Evolutionary conservation across 202 grass and related monocot species (phyloP).

Genomic region (Schoenoplectus triqueter): DNA sequence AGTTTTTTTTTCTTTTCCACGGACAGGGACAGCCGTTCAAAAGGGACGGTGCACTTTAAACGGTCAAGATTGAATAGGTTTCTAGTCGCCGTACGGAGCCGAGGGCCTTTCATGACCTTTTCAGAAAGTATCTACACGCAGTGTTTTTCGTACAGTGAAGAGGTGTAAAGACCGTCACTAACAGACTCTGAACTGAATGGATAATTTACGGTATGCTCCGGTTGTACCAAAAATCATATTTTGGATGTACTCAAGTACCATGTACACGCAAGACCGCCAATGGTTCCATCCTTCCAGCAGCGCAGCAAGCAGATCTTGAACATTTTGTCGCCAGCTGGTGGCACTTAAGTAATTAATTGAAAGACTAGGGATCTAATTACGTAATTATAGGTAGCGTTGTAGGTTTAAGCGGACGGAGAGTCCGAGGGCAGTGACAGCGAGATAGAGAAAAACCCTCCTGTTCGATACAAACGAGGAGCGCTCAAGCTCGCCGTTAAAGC

Average conservation of each 20-base stretch:
- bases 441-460: neutral
- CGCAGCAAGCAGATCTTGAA: neutral
- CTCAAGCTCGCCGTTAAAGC: neutral
- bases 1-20: no score
- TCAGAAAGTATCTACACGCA: neutral
- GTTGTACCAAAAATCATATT: neutral
- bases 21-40: neutral
- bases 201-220: neutral
- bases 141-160: neutral
- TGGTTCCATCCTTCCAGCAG: neutral
- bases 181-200: no score
- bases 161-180: neutral
- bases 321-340: conserved; percentile 7
- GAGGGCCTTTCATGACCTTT: neutral
- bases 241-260: neutral
- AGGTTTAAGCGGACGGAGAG: conserved; percentile 28
- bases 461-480: conserved; percentile 19
- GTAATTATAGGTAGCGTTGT: neutral
- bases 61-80: neutral
- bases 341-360: neutral
- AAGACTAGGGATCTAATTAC: neutral
- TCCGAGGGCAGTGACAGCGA: neutral
- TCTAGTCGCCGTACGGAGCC: neutral
- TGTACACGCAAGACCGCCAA: neutral
- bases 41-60: neutral